Percentiles rank a stretch among this genome's conserved stretches.
These are phyloP conservation scores for Baudoinia panamericana DNA, from an alignment of 495 filamentous ascomycete genomes.

Conservation along the genomic window DNA sequence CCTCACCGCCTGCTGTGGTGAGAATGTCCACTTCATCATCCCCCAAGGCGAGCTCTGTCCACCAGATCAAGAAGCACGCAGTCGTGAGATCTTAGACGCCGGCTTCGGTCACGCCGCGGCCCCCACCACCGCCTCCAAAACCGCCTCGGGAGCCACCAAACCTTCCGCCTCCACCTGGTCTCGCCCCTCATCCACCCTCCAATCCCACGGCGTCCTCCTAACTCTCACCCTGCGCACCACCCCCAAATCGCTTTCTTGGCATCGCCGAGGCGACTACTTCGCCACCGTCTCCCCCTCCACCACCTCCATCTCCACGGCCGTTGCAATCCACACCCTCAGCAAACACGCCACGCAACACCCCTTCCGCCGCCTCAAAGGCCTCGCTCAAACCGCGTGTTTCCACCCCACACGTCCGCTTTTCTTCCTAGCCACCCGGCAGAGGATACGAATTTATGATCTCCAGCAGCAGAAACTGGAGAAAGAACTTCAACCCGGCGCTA, in stretches of 20 bases:
- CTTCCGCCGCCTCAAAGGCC: conserved; percentile 72
- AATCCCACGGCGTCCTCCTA: conserved; percentile 63
- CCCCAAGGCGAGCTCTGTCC: conserved; percentile 46
- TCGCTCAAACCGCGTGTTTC: conserved; percentile 83
- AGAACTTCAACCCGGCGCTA: conserved; percentile 78
- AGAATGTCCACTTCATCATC: conserved; percentile 71
- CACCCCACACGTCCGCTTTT: conserved; percentile 86
- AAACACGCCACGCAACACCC: conserved; percentile 91
- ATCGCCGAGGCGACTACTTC: conserved; percentile 88
- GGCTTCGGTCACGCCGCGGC: conserved; percentile 83
- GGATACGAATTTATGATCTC: conserved; percentile 84
- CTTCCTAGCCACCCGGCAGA: conserved; percentile 88
- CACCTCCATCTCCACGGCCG: conserved; percentile 64
- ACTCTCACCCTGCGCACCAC: conserved; percentile 54
- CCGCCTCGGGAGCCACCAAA: conserved; percentile 39
- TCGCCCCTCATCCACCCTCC: conserved; percentile 57
- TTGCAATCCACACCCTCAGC: conserved; percentile 87
- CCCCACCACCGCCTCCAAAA: conserved; percentile 41
- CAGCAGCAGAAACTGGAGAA: conserved; percentile 78
- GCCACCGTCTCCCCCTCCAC: conserved; percentile 78
- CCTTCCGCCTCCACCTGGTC: conserved; percentile 73
- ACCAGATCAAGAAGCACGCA: conserved; percentile 58
- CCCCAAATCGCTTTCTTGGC: conserved; percentile 79
- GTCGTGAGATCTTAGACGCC: conserved; percentile 62
- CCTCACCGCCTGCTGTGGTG: conserved; percentile 68